phyloP scores from a whole-genome alignment of 495 filamentous ascomycete species.

The Podospora australis region DNA sequence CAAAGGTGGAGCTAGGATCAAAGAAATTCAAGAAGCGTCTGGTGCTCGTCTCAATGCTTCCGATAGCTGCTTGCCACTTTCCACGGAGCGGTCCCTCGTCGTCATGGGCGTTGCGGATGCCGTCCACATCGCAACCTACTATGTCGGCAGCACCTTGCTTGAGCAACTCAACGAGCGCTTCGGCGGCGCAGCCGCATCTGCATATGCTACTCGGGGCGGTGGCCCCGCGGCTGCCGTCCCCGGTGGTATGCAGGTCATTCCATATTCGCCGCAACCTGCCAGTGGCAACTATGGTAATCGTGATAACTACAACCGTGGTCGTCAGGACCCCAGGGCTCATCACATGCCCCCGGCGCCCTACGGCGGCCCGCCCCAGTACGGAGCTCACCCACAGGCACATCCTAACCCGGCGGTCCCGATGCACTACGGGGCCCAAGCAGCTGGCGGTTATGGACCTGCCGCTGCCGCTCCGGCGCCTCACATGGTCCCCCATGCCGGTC shows the following conservation, averaged over 20 bases:
- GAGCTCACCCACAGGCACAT: constrained; percentile 55
- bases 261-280: constrained; percentile 87
- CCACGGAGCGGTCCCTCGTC: constrained; percentile 93
- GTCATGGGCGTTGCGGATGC: constrained; percentile 87
- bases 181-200: constrained; percentile 90
- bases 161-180: constrained; percentile 96
- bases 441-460: constrained; percentile 58
- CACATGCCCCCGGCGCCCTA: constrained; percentile 42
- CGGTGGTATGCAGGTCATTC: constrained; percentile 95
- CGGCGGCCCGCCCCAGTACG: constrained; percentile 48
- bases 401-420: constrained; percentile 61
- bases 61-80: constrained; percentile 85
- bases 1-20: constrained; percentile 89
- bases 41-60: constrained; percentile 95
- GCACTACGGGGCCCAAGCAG: constrained; percentile 54
- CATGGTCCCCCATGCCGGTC: constrained; percentile 62
- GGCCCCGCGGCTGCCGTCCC: constrained; percentile 87
- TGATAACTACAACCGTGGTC: constrained; percentile 63
- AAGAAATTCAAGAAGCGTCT: constrained; percentile 96
- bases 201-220: constrained; percentile 92
- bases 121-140: constrained; percentile 97
- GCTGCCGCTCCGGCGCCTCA: no score
- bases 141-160: constrained; percentile 89
- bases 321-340: constrained; percentile 59
- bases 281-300: constrained; percentile 88